These are phyloP conservation scores for Coemansia sp. DNA, from an alignment of 192 early-diverging fungal species.

Conservation along the genomic window DNA sequence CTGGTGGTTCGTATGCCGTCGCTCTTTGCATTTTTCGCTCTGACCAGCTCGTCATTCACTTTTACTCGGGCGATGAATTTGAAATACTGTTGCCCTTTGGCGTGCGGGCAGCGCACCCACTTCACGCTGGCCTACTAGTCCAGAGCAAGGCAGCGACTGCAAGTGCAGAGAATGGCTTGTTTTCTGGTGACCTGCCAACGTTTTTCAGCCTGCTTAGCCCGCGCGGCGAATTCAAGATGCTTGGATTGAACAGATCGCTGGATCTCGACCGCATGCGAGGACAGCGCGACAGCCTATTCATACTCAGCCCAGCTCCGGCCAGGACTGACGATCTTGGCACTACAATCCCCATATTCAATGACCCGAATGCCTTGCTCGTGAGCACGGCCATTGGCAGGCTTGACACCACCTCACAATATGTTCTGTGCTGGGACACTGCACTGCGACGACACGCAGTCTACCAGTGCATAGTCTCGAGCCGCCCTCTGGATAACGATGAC, in stretches of 20 bases:
- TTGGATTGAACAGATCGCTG: slow-evolving; percentile 24
- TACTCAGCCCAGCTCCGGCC: slow-evolving; percentile 37
- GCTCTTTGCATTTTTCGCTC: slow-evolving; percentile 42
- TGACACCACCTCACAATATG: slow-evolving; percentile 20
- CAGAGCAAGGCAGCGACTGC: slow-evolving; percentile 26
- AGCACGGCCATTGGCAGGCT: slow-evolving; percentile 17
- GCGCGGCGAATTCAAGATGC: slow-evolving; percentile 46
- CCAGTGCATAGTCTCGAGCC: slow-evolving; percentile 20
- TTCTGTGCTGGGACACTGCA: slow-evolving; percentile 46
- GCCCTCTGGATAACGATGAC: slow-evolving; percentile 5
- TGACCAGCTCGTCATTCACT: slow-evolving; percentile 37
- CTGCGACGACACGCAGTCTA: slow-evolving; percentile 28
- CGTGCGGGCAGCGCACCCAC: slow-evolving; percentile 23
- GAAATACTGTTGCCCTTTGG: slow-evolving; percentile 34
- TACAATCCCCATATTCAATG: slow-evolving; percentile 33
- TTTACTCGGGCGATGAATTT: slow-evolving; percentile 33
- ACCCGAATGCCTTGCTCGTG: slow-evolving; percentile 23
- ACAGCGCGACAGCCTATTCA: slow-evolving; percentile 3
- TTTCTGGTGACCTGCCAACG: slow-evolving; percentile 22
- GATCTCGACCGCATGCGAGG: slow-evolving; percentile 19
- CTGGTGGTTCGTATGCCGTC: slow-evolving; percentile 5
- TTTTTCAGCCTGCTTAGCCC: slow-evolving; percentile 45
- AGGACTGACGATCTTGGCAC: not conserved
- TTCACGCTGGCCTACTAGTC: slow-evolving; percentile 40
- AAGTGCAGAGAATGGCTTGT: slow-evolving; percentile 5